Evolutionary conservation across 495 filamentous ascomycete genomes (phyloP).

Genomic region (Aspergillus carlsbadensis): DNA sequence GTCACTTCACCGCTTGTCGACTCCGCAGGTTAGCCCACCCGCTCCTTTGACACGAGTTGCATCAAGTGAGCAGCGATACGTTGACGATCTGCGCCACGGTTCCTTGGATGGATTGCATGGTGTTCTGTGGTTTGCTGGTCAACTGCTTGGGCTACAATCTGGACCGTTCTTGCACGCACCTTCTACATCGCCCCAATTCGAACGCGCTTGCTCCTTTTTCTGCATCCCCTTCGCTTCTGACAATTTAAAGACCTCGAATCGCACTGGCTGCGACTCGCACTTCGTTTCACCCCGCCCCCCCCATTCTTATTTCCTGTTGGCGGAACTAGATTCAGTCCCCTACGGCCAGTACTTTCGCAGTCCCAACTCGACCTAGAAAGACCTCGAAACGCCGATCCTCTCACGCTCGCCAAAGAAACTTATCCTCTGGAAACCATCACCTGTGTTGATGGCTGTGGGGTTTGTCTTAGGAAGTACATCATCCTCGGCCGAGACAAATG

Average conservation of each 20-base stretch:
- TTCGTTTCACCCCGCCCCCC: neutral
- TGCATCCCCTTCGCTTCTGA: neutral
- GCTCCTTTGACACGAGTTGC: slow-evolving; percentile 9
- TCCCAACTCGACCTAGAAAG: neutral
- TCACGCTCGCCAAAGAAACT: neutral
- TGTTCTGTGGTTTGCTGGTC: slow-evolving; percentile 12
- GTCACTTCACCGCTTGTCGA: slow-evolving; percentile 22
- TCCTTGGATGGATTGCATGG: slow-evolving; percentile 14
- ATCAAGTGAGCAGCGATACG: slow-evolving; percentile 2
- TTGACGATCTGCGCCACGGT: slow-evolving; percentile 11
- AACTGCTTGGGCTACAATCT: slow-evolving; percentile 12
- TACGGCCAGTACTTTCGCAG: neutral
- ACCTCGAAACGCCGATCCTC: neutral
- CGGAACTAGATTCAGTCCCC: neutral
- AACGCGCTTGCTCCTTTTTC: neutral
- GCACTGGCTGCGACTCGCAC: slow-evolving; percentile 4
- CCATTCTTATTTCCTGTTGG: neutral
- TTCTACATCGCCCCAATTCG: neutral
- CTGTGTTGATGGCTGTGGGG: slow-evolving; percentile 27
- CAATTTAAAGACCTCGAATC: slow-evolving; percentile 21
- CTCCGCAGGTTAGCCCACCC: slow-evolving; percentile 16
- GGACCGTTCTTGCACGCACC: slow-evolving; percentile 3
- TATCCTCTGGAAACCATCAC: neutral
- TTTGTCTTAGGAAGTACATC: slow-evolving; percentile 17
- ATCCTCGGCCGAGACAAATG: slow-evolving; percentile 5